Evolutionary conservation across 805 yeast genomes (phyloP), one percentile per base, ranked within the genome.

Genomic region (Hanseniaspora lindneri): DNA sequence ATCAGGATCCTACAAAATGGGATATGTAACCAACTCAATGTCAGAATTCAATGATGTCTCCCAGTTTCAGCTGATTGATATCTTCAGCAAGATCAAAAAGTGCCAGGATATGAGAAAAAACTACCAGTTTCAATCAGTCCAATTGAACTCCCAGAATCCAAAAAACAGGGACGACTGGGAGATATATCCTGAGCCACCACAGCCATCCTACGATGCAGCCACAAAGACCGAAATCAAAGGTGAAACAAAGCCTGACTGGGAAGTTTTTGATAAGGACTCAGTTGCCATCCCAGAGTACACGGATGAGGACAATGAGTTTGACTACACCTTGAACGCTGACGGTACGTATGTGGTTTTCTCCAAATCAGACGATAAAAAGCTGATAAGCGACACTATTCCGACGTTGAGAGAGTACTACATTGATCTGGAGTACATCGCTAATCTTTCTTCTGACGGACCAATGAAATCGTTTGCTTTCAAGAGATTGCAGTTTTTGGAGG

Each of bases 381-480:
- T 65, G 2, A 56, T 80, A 19, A 73, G 78, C 3, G 43, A 46
- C 20, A 60, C 75, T n/a, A 72, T 86, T 17, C 96, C 98, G n/a
- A 71, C 84, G 1, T 70, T 92, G 52, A 74, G 76, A 47, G 96
- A 92, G 43, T 92, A 83, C 64, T 94, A 85, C 64, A 65, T 76
- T 54, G 98, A 89, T 63, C 66, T 87, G 57, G 92, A 83, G 47
- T 75, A 71, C 50, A 75, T 92, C 54, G 73, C 77, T n/a, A 65
- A 73, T 11, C 73, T 85, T 41, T 80, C 95, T 7, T 79, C 92
- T 4, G 96, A 88, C 65, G 99, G 99, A 0, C 98, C 99, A 4
- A 77, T 94, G 14, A 92, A 92, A 65, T 83, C 95, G 14, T 92
- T 92, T 71, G 96, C 98, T 0, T 92, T 86, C 66, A 79, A 89